Evolutionary conservation across 768 basidiomycete species (phyloP), one percentile per base, ranked within the genome.

Genomic region (Xanthoconium stramineum): DNA sequence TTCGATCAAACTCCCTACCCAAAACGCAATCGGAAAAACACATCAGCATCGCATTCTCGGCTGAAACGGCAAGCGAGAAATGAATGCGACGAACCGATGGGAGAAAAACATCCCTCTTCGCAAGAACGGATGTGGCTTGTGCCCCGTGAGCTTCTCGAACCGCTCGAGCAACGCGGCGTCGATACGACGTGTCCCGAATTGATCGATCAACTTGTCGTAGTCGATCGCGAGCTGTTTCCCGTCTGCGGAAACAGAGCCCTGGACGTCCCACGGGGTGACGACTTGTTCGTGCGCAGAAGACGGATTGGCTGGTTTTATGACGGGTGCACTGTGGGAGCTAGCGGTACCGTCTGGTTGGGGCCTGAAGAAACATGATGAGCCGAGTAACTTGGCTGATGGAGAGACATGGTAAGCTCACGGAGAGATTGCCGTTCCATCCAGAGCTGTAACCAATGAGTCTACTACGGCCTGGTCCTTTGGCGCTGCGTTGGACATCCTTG

Each of bases 201-300:
- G 91, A 65, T 83, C 83, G 53, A 98, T 78, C 58, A 98, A 82
- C 77, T 97, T 98, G 75, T 96, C 91, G 65, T 99, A 99, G 75
- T 99, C 91, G 72, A 98, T 98, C 49, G 84, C 94, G 53, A 86
- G 86, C 75, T 97, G 88, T 66, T 89, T 88, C 53, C 97, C 97
- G 64, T 97, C 93, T 20, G 75, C 80, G 6, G 90, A 83, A 11
- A 97, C 88, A 30, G 85, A 87, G 50, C 96, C 97, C 63, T 96
- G 89, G 8, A 98, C 97, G 62, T 98, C 94, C 91, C 97, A 99
- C 15, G 97, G 97, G 0, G 97, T 98, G 44, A 99, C 87, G 51
- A 94, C 79, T 71, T 98, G 95, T 17, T 80, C 84, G 50, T 80
- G 78, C 0, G 68, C 63, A 10, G 57, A 47, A 5, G 70, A 50